Evolutionary conservation across 306 rosid genomes (phyloP), one percentile per base, ranked within the genome.

Genomic region (Ormosia semicastrata): DNA sequence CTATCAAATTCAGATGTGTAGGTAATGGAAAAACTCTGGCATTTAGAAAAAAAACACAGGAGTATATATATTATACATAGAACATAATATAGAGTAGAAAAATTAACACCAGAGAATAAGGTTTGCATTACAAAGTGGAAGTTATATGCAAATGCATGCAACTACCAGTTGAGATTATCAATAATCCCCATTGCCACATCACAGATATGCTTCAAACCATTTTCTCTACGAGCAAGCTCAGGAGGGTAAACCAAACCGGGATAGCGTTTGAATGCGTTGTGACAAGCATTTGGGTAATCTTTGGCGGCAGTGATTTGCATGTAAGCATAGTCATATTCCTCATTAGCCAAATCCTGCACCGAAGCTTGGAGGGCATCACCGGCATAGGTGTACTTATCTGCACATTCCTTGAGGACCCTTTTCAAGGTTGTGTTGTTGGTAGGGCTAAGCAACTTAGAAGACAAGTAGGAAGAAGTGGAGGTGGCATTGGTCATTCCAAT

Each of bases 221-320:
- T 87, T 82, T 93, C 99, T 60, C 99, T 87, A 3, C 71, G 84
- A 13, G 92, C 90, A 72, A 95, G 90, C 8, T 90, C 90, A 17
- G 47, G 76, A 37, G 94, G 96, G 80, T 95, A 93, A 76, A 56
- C 77, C 84, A 90, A 85, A 30, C 29, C 73, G 0, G 89, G 86
- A 11, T 70, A 84, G 41, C 91, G 58, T 66, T 65, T 90, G 72
- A 95, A 93, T 8, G 87, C 91, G 43, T 95, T 91, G 58, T 75
- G 93, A 81, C 98, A 95, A 68, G 84, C 91, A 78, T 88, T 95
- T 11, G 99, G 96, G 75, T 95, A 95, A 82, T 93, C 98, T 7
- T 87, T 83, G 5, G 98, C 98, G 0, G 98, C 99, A 50, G 87
- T 67, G 2, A 92, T 86, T 80, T 88, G 94, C 86, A 92, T 76